These are phyloP conservation scores for Kodamaea anthophila DNA, from an alignment of 1,139 yeast genomes.

Conservation along the genomic window DNA sequence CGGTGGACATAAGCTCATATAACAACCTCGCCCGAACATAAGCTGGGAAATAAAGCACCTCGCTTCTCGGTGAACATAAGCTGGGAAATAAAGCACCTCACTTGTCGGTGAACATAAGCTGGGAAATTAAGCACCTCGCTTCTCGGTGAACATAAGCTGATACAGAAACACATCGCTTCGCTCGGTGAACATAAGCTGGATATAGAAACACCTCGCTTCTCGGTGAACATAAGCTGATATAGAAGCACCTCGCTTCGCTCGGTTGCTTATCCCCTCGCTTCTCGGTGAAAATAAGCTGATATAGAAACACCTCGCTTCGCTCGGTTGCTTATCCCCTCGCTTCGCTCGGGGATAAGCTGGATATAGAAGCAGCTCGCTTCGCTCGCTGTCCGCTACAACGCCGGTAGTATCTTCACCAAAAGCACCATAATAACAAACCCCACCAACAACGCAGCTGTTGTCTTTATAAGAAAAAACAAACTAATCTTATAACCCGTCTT, in stretches of 20 bases:
- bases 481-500: slow-evolving; percentile 36
- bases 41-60: no score
- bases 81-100: no score
- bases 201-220: no score
- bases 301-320: background rate
- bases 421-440: slow-evolving; percentile 22
- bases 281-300: background rate
- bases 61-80: no score
- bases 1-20: no score
- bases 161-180: no score
- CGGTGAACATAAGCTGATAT: no score
- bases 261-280: background rate
- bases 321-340: background rate
- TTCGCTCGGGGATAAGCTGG: background rate
- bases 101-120: no score
- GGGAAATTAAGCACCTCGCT: background rate
- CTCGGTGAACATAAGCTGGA: no score
- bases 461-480: slow-evolving; percentile 31
- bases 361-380: background rate
- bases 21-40: no score
- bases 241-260: background rate
- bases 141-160: no score
- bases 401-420: slow-evolving; percentile 13
- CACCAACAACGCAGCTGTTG: slow-evolving; percentile 17
- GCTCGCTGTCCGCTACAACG: slow-evolving; percentile 3